A percentile compares a stretch with the other conserved stretches of the same genome.
Evolutionary conservation across 1,139 yeast genomes (phyloP).

Genomic region (Diutina neorugosa): DNA sequence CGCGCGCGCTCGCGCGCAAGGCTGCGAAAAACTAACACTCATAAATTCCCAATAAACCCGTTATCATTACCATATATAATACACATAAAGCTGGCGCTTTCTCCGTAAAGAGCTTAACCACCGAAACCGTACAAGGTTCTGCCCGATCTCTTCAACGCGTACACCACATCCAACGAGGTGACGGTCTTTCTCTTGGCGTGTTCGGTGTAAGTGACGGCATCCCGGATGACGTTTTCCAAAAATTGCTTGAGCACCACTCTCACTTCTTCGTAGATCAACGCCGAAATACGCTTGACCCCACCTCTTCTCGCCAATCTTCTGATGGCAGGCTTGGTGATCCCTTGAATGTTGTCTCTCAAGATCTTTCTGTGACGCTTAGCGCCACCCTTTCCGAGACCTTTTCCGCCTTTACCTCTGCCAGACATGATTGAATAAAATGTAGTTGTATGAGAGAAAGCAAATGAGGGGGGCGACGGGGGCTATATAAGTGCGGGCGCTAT

Average conservation of each 20-base stretch:
- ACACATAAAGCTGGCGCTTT: not conserved
- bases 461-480: not conserved
- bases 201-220: constrained; percentile 98
- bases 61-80: constrained; percentile 3
- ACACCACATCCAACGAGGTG: constrained; percentile 95
- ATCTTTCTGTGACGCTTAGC: constrained; percentile 99
- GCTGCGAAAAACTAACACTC: not conserved
- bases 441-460: not conserved
- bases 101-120: constrained; percentile 49
- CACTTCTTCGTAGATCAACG: constrained; percentile 96
- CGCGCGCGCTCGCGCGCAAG: too few species aligned
- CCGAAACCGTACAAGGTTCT: constrained; percentile 99
- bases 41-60: not conserved
- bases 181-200: constrained; percentile 99
- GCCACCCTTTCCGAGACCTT: constrained; percentile 99
- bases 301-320: constrained; percentile 99
- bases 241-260: constrained; percentile 93
- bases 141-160: constrained; percentile 99
- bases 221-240: constrained; percentile 96
- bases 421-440: constrained; percentile 46
- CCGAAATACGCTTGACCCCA: constrained; percentile 99
- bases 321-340: constrained; percentile 99
- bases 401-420: constrained; percentile 99
- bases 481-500: not conserved
- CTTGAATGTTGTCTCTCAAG: constrained; percentile 98